These are phyloP conservation scores for Pichia sp. DNA, from an alignment of 1,139 yeast genomes.

Conservation along the genomic window DNA sequence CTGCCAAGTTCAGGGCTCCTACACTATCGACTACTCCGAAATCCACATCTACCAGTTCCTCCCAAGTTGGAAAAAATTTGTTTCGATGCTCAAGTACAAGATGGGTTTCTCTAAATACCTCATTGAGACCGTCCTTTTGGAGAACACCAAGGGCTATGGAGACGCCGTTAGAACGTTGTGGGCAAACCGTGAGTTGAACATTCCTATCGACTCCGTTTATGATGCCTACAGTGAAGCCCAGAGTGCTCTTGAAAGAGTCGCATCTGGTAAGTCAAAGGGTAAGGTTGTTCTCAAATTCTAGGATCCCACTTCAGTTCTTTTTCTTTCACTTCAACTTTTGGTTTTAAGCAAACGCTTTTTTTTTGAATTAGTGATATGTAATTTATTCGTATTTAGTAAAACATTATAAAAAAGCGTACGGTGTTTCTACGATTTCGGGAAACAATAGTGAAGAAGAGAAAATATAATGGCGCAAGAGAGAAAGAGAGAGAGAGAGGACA, in stretches of 20 bases:
- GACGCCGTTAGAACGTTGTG: slow-evolving; percentile 33
- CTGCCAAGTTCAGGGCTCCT: slow-evolving; percentile 35
- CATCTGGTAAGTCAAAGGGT: slow-evolving; percentile 52
- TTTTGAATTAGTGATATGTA: not conserved
- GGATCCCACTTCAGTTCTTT: not conserved
- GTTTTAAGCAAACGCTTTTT: not conserved
- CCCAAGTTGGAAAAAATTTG: slow-evolving; percentile 15
- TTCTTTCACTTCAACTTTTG: not conserved
- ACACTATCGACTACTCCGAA: slow-evolving; percentile 23
- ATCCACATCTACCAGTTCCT: slow-evolving; percentile 11
- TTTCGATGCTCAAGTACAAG: slow-evolving; percentile 14
- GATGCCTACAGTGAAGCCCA: slow-evolving; percentile 43
- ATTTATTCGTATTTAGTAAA: not conserved
- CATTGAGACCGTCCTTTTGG: slow-evolving; percentile 14
- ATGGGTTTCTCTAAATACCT: slow-evolving; percentile 24
- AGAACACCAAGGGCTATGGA: slow-evolving; percentile 13
- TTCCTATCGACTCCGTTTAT: slow-evolving; percentile 51
- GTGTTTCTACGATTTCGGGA: not conserved
- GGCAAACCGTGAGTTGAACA: slow-evolving; percentile 39
- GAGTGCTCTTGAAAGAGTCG: slow-evolving; percentile 46
- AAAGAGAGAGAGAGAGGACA: not conserved
- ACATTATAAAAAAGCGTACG: not conserved
- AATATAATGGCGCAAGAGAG: not conserved
- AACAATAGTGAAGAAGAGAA: not conserved
- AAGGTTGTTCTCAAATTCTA: slow-evolving; percentile 43